Percentiles rank a stretch among this genome's conserved stretches.
Conservation (phyloP, 345 rosid species). For the Populus tremula region DNA sequence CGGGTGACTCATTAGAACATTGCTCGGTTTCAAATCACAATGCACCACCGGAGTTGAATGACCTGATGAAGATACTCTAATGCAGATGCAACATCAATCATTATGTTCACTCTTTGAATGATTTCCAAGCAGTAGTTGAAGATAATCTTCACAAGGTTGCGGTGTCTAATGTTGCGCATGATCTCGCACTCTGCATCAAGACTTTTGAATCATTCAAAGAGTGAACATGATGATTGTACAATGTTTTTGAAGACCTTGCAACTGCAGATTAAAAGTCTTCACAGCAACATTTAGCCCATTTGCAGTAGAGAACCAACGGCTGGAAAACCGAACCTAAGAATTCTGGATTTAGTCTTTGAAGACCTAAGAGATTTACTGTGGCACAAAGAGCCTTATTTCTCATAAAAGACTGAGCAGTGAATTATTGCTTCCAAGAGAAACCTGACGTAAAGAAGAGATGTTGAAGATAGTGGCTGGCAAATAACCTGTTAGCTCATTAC, state of each 20-base stretch:
- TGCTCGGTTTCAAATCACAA: slow-evolving; percentile 2
- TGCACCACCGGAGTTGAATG: neutral
- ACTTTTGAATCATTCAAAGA: neutral
- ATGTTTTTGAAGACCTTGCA: no score
- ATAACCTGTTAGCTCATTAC: no score
- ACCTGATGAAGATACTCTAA: slow-evolving; percentile 8
- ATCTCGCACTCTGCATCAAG: neutral
- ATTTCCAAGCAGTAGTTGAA: neutral
- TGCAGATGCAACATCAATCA: slow-evolving; percentile 3
- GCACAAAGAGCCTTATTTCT: slow-evolving; percentile 21
- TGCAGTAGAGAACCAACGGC: neutral
- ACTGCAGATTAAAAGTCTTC: neutral
- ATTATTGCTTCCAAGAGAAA: no score
- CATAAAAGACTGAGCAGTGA: slow-evolving; percentile 17
- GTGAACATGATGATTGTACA: no score
- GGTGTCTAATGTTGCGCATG: neutral
- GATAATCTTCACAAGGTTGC: neutral
- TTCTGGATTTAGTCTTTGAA: neutral
- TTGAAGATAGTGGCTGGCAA: no score
- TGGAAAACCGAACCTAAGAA: neutral
- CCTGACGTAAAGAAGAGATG: no score
- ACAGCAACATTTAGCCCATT: neutral
- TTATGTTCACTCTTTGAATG: neutral
- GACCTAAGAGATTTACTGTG: neutral
- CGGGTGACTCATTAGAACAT: slow-evolving; percentile 5